Base-by-base conservation (phyloP, 2,329 filamentous ascomycete genomes). In the Beauveria sp. region DNA sequence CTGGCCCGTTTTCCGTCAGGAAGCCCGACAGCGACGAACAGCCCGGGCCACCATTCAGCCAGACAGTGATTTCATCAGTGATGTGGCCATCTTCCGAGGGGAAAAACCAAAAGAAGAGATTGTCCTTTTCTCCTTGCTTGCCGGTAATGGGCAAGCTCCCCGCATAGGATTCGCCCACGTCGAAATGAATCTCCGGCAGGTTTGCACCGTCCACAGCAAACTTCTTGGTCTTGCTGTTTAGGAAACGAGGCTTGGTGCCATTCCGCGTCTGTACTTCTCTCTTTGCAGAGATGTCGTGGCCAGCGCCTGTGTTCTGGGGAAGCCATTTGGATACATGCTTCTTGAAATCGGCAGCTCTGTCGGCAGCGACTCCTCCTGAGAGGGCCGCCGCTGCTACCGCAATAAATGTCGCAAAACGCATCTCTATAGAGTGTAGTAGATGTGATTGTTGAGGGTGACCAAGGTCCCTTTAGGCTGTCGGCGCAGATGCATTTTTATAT, bases 1-100 rank as follows among this genome's bases (percentile, higher is more conserved):
- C 88, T 0, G 89, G 87, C 0, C 90, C 89, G 66, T 91, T 92
- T 66, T 92, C 89, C 54, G 90, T 88, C 8, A 93, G 70, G 1
- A 92, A 76, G 6, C 88, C 89, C 64, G 85, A 80, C 8, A 90
- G 78, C 1, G 85, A 89, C 34, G 77, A 79, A 65, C 80, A 84
- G 22, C 80, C 81, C 18, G 81, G 81, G 16, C 77, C 77, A 3
- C 84, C 84, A 62, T 85, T 86, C 34, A 81, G 71, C 81, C 81
- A 89, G 53, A 88, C 84, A 1, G 84, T 72, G 44, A 89, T 80
- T 63, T 88, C 85, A 54, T 87, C 79, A 0, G 76, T 73, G 0
- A 78, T 76, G 6, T 75, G 69, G 2, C 75, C 69, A 41, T 83
- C 81, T 0, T 75, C 76, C 0, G 83, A 81, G 0, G 85, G 85